A percentile compares a stretch with the other conserved stretches of the same genome.
These are phyloP conservation scores for Teratosphaeria pseudoeucalypti DNA, from an alignment of 2,329 filamentous ascomycete genomes.

Conservation along the genomic window DNA sequence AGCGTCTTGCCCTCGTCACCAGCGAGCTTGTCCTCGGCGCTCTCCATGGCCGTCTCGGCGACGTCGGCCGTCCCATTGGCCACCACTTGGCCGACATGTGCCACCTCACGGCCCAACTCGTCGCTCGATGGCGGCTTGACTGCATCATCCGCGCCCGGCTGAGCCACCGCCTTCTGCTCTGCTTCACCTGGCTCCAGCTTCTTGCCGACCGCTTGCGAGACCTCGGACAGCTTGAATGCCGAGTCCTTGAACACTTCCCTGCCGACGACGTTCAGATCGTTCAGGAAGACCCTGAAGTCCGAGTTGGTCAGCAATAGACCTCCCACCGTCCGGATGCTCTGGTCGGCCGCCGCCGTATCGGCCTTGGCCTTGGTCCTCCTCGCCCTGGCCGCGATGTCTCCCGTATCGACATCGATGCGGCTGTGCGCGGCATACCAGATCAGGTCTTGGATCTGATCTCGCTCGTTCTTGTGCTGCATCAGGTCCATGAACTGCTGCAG, in stretches of 20 bases:
- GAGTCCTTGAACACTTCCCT: constrained; percentile 82
- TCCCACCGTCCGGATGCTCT: constrained; percentile 72
- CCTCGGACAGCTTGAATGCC: constrained; percentile 65
- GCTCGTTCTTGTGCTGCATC: constrained; percentile 67
- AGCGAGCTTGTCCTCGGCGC: constrained; percentile 60
- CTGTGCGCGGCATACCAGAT: constrained; percentile 74
- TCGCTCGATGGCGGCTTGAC: constrained; percentile 43
- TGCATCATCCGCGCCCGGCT: constrained; percentile 40
- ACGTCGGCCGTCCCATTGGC: constrained; percentile 37
- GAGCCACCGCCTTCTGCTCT: constrained; percentile 46
- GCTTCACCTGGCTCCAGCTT: constrained; percentile 58
- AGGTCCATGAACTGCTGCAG: constrained; percentile 73
- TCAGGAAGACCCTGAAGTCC: constrained; percentile 78
- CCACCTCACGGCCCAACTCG: constrained; percentile 46
- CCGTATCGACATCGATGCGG: constrained; percentile 56
- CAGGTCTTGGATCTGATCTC: constrained; percentile 84
- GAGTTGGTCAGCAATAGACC: constrained; percentile 80
- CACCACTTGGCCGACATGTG: constrained; percentile 36
- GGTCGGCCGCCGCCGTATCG: constrained; percentile 64
- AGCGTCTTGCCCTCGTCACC: constrained; percentile 65
- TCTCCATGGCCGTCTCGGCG: constrained; percentile 52
- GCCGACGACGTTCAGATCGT: constrained; percentile 67
- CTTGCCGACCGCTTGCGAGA: constrained; percentile 63
- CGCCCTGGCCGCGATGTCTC: constrained; percentile 52
- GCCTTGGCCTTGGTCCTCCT: constrained; percentile 55